A percentile compares a stretch with the other conserved stretches of the same genome.
Conservation (phyloP, 2,329 filamentous ascomycete species). For the Lachnellula cervina region DNA sequence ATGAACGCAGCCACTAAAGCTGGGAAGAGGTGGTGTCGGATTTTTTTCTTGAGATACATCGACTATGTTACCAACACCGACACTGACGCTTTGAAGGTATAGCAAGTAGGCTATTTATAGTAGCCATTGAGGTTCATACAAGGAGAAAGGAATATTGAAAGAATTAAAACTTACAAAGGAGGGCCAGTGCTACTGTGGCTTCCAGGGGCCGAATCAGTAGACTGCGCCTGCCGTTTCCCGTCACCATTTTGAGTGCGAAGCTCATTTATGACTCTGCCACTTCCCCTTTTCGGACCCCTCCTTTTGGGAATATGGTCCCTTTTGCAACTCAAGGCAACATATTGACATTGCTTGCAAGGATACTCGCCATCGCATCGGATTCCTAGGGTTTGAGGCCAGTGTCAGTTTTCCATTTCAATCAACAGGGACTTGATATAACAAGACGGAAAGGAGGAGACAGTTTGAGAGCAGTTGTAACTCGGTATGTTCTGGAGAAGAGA, state of each 20-base stretch:
- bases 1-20: not conserved
- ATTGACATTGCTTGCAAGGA: slow-evolving; percentile 57
- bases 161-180: slow-evolving; percentile 19
- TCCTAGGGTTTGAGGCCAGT: slow-evolving; percentile 29
- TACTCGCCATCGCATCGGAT: slow-evolving; percentile 42
- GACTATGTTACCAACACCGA: not conserved
- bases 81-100: not conserved
- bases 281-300: slow-evolving; percentile 57
- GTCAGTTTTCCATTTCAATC: not conserved
- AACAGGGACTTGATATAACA: not conserved
- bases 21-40: not conserved
- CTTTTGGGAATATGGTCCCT: slow-evolving; percentile 61
- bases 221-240: slow-evolving; percentile 37
- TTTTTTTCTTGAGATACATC: not conserved
- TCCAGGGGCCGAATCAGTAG: slow-evolving; percentile 16
- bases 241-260: slow-evolving; percentile 47
- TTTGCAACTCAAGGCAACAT: slow-evolving; percentile 56
- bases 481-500: not conserved
- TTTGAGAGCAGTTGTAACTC: slow-evolving; percentile 2
- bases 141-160: not conserved
- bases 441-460: slow-evolving; percentile 5
- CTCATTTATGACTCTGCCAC: slow-evolving; percentile 59
- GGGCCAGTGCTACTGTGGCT: slow-evolving; percentile 20
- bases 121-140: not conserved
- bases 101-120: too few relatives aligned